Evolutionary conservation across 2,329 filamentous ascomycete genomes (phyloP), one percentile per base, ranked within the genome.

Genomic region (Thelonectria blattea): DNA sequence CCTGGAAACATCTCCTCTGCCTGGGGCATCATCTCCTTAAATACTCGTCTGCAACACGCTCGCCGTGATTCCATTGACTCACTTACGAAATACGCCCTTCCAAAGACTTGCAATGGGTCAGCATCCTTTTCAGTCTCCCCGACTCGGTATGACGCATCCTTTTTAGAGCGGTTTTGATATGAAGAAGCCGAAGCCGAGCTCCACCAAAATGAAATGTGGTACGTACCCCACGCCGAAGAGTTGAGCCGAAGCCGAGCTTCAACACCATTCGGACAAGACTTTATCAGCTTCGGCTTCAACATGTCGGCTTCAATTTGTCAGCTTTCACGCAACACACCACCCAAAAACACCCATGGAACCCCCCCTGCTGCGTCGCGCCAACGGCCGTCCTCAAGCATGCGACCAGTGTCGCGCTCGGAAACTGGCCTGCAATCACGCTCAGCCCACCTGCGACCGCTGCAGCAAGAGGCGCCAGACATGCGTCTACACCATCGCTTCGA

Each of bases 351-450:
- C n/a, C 34, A 30, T 70, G 65, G 57, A 58, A 18, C 43, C 63
- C 49, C 62, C 61, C 43, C 58, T 70, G 24, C 62, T 71, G 1
- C 68, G 71, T 32, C 68, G 71, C 11, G 63, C 68, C 27, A 73
- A 73, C 22, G 71, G 71, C 39, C 68, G 71, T 2, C 68, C 68
- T 5, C 71, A 72, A 41, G 67, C 68, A 6, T 72, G 71, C 45
- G 72, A 79, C 68, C 76, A 76, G 22, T 80, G 78, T 54, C 74
- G 76, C 11, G 74, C 72, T 54, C 75, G 78, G 15, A 80, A 80
- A 59, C 74, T 80, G 7, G 78, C 79, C 6, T 81, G 79, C 66
- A 78, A 81, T 58, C 78, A 80, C 55, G 63, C 62, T 0, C 73
- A 75, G n/a, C 79, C 79, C 0, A 61, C 74, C 15, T 81, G 78